Percentiles rank a stretch among this genome's conserved stretches.
phyloP scores from a whole-genome alignment of 2,329 filamentous ascomycete genomes.

The Alternaria arbusti region DNA sequence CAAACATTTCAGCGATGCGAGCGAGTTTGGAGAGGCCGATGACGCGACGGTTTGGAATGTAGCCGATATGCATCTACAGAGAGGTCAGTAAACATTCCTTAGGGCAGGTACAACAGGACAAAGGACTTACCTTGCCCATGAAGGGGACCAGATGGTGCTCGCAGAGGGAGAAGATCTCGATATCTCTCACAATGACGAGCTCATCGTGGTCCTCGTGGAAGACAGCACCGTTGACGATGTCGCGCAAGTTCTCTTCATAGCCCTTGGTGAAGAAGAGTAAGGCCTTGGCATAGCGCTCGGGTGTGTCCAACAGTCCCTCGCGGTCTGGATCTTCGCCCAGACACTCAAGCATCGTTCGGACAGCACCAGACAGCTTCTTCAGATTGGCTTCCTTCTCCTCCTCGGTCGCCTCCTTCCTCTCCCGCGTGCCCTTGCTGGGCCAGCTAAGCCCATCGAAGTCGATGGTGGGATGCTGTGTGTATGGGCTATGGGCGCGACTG shows the following conservation, averaged over 20 bases:
- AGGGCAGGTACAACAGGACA: neutral
- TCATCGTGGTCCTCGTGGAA: slow-evolving; percentile 98
- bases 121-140: slow-evolving; percentile 76
- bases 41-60: slow-evolving; percentile 89
- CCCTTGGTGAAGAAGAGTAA: slow-evolving; percentile 96
- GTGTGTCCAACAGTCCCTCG: slow-evolving; percentile 69
- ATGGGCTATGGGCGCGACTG: slow-evolving; percentile 59
- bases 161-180: slow-evolving; percentile 92
- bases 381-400: slow-evolving; percentile 64
- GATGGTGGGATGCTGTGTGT: slow-evolving; percentile 58
- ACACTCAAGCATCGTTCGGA: slow-evolving; percentile 69
- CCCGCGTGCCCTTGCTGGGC: slow-evolving; percentile 68
- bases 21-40: slow-evolving; percentile 96
- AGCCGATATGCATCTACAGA: slow-evolving; percentile 93
- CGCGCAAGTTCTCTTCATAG: slow-evolving; percentile 90
- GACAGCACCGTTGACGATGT: slow-evolving; percentile 91
- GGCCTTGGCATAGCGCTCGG: slow-evolving; percentile 90
- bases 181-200: slow-evolving; percentile 97
- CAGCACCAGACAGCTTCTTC: slow-evolving; percentile 67
- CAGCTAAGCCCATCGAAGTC: slow-evolving; percentile 64
- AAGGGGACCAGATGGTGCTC: slow-evolving; percentile 98
- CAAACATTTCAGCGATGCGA: slow-evolving; percentile 96
- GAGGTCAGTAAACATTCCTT: slow-evolving; percentile 10
- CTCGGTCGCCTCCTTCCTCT: slow-evolving; percentile 64
- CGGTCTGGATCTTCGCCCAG: slow-evolving; percentile 70